phyloP scores from a whole-genome alignment of 306 rosid genomes.

The Quercus dentata region DNA sequence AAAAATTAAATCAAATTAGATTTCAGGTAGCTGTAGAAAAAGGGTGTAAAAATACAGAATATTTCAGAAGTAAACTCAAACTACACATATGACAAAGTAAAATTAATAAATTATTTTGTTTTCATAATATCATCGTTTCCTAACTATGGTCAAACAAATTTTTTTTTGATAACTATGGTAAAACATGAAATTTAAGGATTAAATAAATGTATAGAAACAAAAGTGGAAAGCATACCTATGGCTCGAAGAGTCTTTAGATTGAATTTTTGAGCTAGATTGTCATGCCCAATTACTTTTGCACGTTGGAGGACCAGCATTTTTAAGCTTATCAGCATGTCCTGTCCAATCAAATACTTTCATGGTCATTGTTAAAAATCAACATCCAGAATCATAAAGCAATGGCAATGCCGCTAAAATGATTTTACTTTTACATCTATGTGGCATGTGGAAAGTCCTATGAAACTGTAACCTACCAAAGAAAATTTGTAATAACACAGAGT shows the following conservation, averaged over 20 bases:
- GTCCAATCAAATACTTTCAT: constrained; percentile 5
- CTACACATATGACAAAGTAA: not conserved
- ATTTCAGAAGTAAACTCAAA: not conserved
- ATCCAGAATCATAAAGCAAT: not conserved
- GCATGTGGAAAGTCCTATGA: not conserved
- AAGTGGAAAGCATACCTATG: constrained; percentile 49
- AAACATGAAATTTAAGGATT: too few species aligned
- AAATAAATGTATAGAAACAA: not conserved
- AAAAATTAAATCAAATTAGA: too few species aligned
- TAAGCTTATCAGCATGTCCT: constrained; percentile 71
- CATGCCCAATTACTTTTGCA: constrained; percentile 47
- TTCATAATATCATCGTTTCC: not conserved
- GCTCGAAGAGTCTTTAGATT: constrained; percentile 67
- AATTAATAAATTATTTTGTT: not conserved
- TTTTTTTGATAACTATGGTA: not conserved
- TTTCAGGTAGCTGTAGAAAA: too few species aligned
- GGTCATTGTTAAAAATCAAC: not conserved
- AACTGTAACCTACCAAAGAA: not conserved
- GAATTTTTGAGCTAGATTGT: constrained; percentile 49
- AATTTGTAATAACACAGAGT: not conserved
- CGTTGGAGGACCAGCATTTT: constrained; percentile 50
- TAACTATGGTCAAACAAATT: too few species aligned
- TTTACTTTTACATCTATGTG: not conserved
- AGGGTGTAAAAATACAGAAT: not conserved
- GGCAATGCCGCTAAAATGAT: not conserved